These are phyloP conservation scores for Claviceps pazoutovae DNA, from an alignment of 2,329 filamentous ascomycete species.

Conservation along the genomic window DNA sequence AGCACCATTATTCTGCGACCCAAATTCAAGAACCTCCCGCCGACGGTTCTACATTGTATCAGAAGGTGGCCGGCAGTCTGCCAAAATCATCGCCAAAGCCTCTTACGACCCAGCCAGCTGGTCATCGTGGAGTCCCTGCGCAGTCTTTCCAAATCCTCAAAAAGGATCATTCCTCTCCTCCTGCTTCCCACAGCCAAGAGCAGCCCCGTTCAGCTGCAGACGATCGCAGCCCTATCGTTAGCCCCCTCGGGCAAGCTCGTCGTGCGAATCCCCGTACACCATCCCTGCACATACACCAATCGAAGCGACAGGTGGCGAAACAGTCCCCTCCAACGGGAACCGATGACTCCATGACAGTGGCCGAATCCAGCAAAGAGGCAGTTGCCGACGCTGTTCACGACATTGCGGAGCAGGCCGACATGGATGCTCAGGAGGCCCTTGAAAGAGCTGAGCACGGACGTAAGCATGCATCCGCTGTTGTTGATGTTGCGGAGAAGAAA, in stretches of 20 bases:
- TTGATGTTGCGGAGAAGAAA: conserved; percentile 15
- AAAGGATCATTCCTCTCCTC: conserved; percentile 30
- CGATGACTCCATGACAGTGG: conserved; percentile 18
- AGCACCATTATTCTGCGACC: conserved; percentile 6
- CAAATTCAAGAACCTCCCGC: conserved; percentile 22
- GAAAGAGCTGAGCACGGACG: conserved; percentile 36
- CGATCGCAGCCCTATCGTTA: conserved; percentile 30
- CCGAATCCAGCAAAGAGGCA: conserved; percentile 50
- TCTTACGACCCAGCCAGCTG: conserved; percentile 20
- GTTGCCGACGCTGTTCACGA: conserved; percentile 57
- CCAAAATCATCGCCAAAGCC: conserved; percentile 27
- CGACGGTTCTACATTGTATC: conserved; percentile 22
- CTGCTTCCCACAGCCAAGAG: conserved; percentile 23
- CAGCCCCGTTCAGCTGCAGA: conserved; percentile 24
- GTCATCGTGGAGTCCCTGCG: conserved; percentile 15
- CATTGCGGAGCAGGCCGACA: conserved; percentile 40
- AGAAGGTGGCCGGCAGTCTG: conserved; percentile 24
- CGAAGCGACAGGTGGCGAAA: conserved; percentile 10
- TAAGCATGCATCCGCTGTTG: conserved; percentile 22
- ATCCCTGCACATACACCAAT: conserved; percentile 16
- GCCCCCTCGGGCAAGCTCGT: conserved; percentile 29
- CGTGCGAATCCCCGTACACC: conserved; percentile 23
- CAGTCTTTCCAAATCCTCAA: conserved; percentile 35
- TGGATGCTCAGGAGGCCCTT: conserved; percentile 50
- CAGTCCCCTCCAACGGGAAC: conserved; percentile 19